phyloP scores from a whole-genome alignment of 2,329 filamentous ascomycete genomes.

The Nemania bipapillata region DNA sequence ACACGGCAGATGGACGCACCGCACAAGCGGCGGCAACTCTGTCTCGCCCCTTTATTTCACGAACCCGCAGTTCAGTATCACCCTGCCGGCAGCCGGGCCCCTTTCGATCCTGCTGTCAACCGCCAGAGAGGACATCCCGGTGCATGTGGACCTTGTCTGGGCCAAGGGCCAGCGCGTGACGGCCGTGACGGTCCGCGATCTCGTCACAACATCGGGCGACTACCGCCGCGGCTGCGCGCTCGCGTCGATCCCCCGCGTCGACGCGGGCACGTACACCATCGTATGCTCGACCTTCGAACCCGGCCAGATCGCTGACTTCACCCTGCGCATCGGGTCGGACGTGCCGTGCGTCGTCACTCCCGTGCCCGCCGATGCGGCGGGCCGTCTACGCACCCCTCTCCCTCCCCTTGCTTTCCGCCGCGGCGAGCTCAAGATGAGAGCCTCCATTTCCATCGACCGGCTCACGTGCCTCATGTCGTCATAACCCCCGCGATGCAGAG shows the following conservation, averaged over 20 bases:
- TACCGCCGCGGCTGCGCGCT: constrained; percentile 84
- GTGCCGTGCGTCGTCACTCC: constrained; percentile 65
- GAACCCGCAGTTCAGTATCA: constrained; percentile 86
- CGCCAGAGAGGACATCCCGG: constrained; percentile 68
- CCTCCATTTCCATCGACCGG: constrained; percentile 55
- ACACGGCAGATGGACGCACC: constrained; percentile 76
- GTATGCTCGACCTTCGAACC: constrained; percentile 91
- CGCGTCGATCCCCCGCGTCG: constrained; percentile 69
- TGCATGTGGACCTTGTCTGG: constrained; percentile 88
- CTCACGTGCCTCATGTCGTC: constrained; percentile 71
- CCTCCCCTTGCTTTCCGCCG: constrained; percentile 61
- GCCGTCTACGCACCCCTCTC: constrained; percentile 72
- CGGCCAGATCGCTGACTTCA: constrained; percentile 78
- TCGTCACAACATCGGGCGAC: constrained; percentile 85
- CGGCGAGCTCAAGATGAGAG: constrained; percentile 53
- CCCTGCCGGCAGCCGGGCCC: constrained; percentile 65
- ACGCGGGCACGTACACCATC: constrained; percentile 82
- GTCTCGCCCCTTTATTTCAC: constrained; percentile 78
- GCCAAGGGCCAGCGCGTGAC: constrained; percentile 77
- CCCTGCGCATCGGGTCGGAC: constrained; percentile 76
- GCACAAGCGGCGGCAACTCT: constrained; percentile 86
- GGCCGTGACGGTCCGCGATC: constrained; percentile 76
- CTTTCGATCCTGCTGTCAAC: constrained; percentile 80
- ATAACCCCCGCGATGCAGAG: constrained; percentile 54
- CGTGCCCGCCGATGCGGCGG: constrained; percentile 78